Conservation (phyloP, 148 eudicot genomes). For the Pouteria glomerata region DNA sequence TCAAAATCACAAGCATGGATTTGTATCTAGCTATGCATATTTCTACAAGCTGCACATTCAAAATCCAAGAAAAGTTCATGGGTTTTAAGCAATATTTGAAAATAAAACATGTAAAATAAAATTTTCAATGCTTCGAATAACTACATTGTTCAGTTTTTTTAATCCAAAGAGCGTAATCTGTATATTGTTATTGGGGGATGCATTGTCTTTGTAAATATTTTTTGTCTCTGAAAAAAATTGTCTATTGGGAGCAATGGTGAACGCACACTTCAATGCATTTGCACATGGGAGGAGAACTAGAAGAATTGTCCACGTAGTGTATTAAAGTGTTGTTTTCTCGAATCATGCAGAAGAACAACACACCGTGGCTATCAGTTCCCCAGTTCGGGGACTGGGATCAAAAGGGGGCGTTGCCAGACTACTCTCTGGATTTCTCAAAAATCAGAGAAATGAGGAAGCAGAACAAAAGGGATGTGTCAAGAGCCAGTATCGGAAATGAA, state of each 20-base stretch:
- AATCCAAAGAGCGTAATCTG: too few relatives aligned
- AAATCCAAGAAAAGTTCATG: too few relatives aligned
- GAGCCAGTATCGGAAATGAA: slow-evolving; percentile 90
- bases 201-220: too few relatives aligned
- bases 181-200: too few relatives aligned
- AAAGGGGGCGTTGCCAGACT: slow-evolving; percentile 73
- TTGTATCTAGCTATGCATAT: too few relatives aligned
- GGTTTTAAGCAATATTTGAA: too few relatives aligned
- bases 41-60: too few relatives aligned
- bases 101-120: too few relatives aligned
- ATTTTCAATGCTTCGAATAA: too few relatives aligned
- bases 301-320: neutral
- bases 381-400: slow-evolving; percentile 98
- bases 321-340: neutral
- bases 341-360: slow-evolving; percentile 47
- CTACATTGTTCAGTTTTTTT: too few relatives aligned
- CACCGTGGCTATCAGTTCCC: slow-evolving; percentile 89
- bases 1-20: too few relatives aligned
- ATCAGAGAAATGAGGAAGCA: slow-evolving; percentile 92
- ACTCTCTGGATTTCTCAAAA: slow-evolving; percentile 89
- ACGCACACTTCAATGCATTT: neutral
- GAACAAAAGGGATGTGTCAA: slow-evolving; percentile 84
- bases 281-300: slow-evolving; percentile 6
- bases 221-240: too few relatives aligned
- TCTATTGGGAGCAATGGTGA: neutral